These are phyloP conservation scores for Hordeum pubiflorum DNA, from an alignment of 202 grass and related monocot species.

Conservation along the genomic window DNA sequence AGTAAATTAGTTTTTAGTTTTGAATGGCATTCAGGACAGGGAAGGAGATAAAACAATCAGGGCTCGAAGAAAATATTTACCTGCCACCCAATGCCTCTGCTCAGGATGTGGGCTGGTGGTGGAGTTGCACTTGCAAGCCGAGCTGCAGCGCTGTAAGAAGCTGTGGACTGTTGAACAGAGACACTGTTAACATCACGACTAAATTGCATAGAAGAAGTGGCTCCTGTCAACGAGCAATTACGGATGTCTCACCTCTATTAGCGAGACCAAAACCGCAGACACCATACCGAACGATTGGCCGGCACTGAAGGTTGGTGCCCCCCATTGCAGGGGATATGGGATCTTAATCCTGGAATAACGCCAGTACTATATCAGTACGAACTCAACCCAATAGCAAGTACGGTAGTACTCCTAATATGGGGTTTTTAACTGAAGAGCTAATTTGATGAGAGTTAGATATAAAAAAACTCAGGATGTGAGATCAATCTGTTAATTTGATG, in stretches of 20 bases:
- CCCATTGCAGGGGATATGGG: constrained; percentile 95
- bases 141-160: constrained; percentile 88
- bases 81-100: constrained; percentile 96
- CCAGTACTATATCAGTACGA: background rate
- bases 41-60: constrained; percentile 7
- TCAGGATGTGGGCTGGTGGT: constrained; percentile 84
- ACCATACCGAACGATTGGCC: constrained; percentile 98
- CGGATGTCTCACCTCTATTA: constrained; percentile 62
- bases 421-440: background rate
- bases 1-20: background rate
- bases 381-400: background rate
- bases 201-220: background rate
- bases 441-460: background rate
- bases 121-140: constrained; percentile 90
- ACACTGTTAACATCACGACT: constrained; percentile 13
- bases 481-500: background rate
- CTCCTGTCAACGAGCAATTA: background rate
- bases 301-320: constrained; percentile 80
- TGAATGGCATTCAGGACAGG: background rate
- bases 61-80: constrained; percentile 21
- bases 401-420: background rate
- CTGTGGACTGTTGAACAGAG: constrained; percentile 64
- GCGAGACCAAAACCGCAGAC: constrained; percentile 86
- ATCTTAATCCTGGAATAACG: constrained; percentile 73
- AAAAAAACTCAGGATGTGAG: background rate